Evolutionary conservation across 2,329 filamentous ascomycete species (phyloP).

Genomic region (Botrytis paeoniae): DNA sequence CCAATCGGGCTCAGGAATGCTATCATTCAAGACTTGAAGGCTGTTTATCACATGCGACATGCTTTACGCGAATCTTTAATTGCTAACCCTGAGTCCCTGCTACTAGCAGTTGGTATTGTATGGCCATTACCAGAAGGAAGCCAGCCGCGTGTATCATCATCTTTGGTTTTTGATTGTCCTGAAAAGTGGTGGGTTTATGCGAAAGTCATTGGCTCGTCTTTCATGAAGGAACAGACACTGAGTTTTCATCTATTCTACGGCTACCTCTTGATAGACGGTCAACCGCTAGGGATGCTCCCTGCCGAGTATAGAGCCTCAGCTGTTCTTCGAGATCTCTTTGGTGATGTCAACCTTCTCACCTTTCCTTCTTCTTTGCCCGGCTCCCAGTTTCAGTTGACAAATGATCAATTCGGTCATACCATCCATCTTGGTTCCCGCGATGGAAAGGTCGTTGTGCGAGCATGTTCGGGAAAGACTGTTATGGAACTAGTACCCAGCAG

Average conservation of each 20-base stretch:
- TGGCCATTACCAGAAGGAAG: conserved; percentile 43
- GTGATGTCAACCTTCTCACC: conserved; percentile 48
- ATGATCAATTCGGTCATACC: conserved; percentile 40
- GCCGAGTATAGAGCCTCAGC: conserved; percentile 45
- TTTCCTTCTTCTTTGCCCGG: conserved; percentile 51
- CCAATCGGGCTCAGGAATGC: conserved; percentile 39
- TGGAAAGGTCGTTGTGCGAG: conserved; percentile 44
- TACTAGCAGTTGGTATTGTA: conserved; percentile 39
- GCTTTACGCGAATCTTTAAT: conserved; percentile 41
- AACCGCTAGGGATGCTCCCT: conserved; percentile 52
- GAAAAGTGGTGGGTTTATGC: conserved; percentile 39
- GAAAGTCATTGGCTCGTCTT: conserved; percentile 33
- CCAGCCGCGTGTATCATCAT: conserved; percentile 23
- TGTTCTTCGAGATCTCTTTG: conserved; percentile 52
- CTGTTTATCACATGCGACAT: conserved; percentile 40
- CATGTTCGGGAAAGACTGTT: conserved; percentile 31
- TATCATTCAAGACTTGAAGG: conserved; percentile 48
- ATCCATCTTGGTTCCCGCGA: conserved; percentile 55
- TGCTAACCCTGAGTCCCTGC: conserved; percentile 34
- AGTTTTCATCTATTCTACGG: conserved; percentile 49
- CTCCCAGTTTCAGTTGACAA: conserved; percentile 49
- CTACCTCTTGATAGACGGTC: conserved; percentile 47
- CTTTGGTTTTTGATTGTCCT: conserved; percentile 29
- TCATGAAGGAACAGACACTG: conserved; percentile 35
- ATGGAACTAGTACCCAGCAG: conserved; percentile 40